phyloP scores from a whole-genome alignment of 805 yeast species.

The Kodamaea leandrae region DNA sequence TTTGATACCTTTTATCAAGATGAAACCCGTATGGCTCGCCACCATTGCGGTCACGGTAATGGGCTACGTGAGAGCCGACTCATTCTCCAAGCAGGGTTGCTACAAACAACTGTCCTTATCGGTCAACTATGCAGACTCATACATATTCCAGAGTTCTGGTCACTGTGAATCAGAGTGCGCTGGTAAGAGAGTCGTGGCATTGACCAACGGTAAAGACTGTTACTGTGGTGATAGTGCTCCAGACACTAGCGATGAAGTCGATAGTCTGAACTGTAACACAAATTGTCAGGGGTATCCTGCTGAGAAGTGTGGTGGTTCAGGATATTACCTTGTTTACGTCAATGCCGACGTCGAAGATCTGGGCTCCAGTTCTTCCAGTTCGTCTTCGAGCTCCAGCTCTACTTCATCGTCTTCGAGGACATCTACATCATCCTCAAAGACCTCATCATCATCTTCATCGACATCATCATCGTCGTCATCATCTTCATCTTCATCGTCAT shows the following conservation, averaged over 20 bases:
- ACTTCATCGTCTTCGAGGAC: constrained; percentile 10
- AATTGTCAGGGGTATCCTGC: constrained; percentile 61
- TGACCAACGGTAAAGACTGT: constrained; percentile 53
- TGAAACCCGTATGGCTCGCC: constrained; percentile 7
- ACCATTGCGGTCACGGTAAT: constrained; percentile 3
- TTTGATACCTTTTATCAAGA: background rate
- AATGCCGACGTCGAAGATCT: constrained; percentile 24
- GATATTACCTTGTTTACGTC: constrained; percentile 41
- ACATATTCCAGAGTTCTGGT: constrained; percentile 57
- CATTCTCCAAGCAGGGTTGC: constrained; percentile 21
- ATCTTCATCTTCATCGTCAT: constrained; percentile 3
- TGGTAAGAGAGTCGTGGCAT: constrained; percentile 37
- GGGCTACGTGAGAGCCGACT: constrained; percentile 9
- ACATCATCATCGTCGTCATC: constrained; percentile 14
- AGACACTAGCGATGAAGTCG: constrained; percentile 14
- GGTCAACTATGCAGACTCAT: constrained; percentile 34
- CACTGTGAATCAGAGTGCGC: constrained; percentile 55
- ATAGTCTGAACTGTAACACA: constrained; percentile 18
- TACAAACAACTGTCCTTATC: constrained; percentile 13
- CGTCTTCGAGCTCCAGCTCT: constrained; percentile 12
- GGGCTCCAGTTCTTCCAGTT: constrained; percentile 4
- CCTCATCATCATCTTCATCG: constrained; percentile 10
- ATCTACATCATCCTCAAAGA: constrained; percentile 11
- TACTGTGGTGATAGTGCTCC: constrained; percentile 61
- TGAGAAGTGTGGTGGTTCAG: constrained; percentile 55